phyloP scores from a whole-genome alignment of 148 eudicot genomes.

The Suaeda aralocaspica region DNA sequence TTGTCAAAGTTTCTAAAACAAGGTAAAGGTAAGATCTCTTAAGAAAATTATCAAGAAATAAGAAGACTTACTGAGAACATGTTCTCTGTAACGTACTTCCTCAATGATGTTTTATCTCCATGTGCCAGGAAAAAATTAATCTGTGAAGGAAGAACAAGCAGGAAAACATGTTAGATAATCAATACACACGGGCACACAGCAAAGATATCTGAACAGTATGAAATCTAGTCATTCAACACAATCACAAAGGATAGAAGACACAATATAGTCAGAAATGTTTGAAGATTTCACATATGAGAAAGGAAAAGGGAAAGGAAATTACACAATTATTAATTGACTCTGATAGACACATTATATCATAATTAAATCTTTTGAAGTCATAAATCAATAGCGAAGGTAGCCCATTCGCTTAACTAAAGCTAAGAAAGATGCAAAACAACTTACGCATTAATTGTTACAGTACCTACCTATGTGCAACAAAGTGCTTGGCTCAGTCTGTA shows the following conservation, averaged over 20 bases:
- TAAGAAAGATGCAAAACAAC: neutral
- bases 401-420: neutral
- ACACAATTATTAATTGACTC: neutral
- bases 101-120: constrained; percentile 70
- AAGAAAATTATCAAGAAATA: neutral
- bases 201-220: neutral
- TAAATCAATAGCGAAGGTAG: too few species aligned
- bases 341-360: neutral
- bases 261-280: constrained; percentile 4
- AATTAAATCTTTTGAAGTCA: too few species aligned
- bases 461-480: too few species aligned
- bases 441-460: neutral
- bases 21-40: neutral
- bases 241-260: neutral
- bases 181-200: neutral
- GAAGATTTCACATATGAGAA: neutral
- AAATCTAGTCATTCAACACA: neutral
- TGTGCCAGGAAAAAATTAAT: constrained; percentile 61
- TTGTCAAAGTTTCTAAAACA: constrained; percentile 6
- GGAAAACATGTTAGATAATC: neutral
- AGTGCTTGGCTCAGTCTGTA: too few species aligned
- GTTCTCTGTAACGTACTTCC: constrained; percentile 84
- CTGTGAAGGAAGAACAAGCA: constrained; percentile 33
- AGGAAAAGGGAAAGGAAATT: neutral
- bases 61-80: constrained; percentile 81